Base-by-base conservation (phyloP, 768 basidiomycete genomes). In the Boletus rubroflammeus region DNA sequence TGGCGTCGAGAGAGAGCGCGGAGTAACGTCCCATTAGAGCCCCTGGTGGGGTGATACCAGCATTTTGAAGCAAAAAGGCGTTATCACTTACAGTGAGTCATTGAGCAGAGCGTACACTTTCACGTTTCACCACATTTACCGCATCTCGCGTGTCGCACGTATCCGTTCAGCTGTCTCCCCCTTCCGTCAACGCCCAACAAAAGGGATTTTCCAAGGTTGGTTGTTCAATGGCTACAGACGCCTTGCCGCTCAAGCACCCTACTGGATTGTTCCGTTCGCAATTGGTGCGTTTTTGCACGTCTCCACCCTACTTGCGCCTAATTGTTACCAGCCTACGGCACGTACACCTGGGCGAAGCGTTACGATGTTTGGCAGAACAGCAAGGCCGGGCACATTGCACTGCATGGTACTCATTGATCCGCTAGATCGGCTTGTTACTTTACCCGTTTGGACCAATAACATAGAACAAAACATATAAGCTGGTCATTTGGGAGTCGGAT, bases 31-130 rank as follows among this genome's bases (percentile, higher is more conserved):
- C 50, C 44, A 53, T 31, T 67, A 95, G 91, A 88, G 79, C 72
- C 76, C 85, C 48, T 97, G 93, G 93, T 97, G 93, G 93, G 93
- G 93, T 75, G 85, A 88, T 73, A 76, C 78, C 61, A 80, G 81
- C 56, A 75, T 79, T 41, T 78, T 78, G 62, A 85, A 83, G 68
- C 85, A 86, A 66, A 91, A 81, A 73, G 93, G 93, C 49, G 78
- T 95, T 54, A 75, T 81, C 47, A 74, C 78, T 65, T 97, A 96
- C 79, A 80, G 94, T 96, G 65, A 75, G 91, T 82, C 17, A 9
- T 38, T 19, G 29, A 39, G 19, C 5, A 23, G 29, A 39, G 19
- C 5, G 26, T 38, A 2, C 23, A 21, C 19, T 14, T 45, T 41
- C 21, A 6, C 28, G 10, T 45, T 29, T 42, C 36, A 6, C 43